Base-by-base conservation (phyloP, 768 basidiomycete genomes). In the Gymnopilus dilepis region DNA sequence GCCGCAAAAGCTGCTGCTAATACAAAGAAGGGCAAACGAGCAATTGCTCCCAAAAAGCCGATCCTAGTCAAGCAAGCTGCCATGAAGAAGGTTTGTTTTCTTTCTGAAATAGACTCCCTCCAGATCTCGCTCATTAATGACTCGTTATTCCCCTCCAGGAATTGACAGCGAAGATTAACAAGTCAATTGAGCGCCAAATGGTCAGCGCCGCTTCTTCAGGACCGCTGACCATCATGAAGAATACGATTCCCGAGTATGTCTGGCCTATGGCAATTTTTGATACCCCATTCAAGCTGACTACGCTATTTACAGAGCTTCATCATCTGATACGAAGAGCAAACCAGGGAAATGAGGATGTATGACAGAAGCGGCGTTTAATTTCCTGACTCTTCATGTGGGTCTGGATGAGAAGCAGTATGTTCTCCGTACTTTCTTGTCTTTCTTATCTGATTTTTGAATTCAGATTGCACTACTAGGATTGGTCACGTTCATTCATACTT, bases 211-310 rank as follows among this genome's bases (percentile, higher is more conserved):
- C 95, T 3, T 94, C 92, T 4, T 81, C 88, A 42, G 95, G 95
- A 38, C 94, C 93, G 73, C 81, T 98, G 63, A 93, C 93, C 28
- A 95, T 98, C 73, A 94, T 98, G 94, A 92, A 91, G 77, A 85
- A 88, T 62, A 74, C 77, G 13, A 79, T 74, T 19, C 72, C 80
- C 38, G 82, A 85, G 82, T 84, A 64, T 64, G 78, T 69, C 17
- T 37, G 28, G 24, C 33, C 38, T 9, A 15, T 26, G 26, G 21
- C 12, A 40, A 22, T 33, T 41, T 42, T 45, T 43, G 38, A 64
- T 40, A 57, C 22, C 21, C 19, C 24, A 33, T 57, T 26, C 41
- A n/a, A 11, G 51, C 22, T 42, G 24, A 13, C 45, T 38, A 40
- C n/a, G 11, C 33, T 42, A 28, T 26, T 38, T 60, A 19, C 48